Conservation (phyloP, 176 grass and related monocot genomes). For the Miscanthus lutarioriparius region DNA sequence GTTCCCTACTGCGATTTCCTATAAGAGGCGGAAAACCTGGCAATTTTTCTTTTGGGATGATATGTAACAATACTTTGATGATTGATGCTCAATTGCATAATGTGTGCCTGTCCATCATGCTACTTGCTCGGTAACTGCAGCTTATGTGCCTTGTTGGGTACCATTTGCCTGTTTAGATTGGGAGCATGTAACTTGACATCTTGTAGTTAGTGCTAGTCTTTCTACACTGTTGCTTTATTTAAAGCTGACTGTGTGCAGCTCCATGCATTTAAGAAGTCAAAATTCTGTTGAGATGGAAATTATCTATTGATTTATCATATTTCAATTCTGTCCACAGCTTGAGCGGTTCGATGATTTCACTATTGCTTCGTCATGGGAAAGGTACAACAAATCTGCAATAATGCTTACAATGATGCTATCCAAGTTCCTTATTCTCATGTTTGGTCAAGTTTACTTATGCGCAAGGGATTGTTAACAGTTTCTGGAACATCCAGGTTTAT, state of each 20-base stretch:
- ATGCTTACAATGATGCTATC: neutral
- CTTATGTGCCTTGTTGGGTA: neutral
- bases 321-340: constrained; percentile 46
- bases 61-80: neutral
- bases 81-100: neutral
- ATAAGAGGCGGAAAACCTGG: neutral
- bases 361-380: constrained; percentile 96
- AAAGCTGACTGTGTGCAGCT: neutral
- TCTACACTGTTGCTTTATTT: neutral
- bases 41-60: neutral
- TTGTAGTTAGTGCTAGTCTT: neutral
- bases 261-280: neutral
- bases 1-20: neutral
- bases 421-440: neutral
- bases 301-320: neutral
- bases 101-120: neutral
- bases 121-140: neutral
- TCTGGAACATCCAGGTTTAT: constrained; percentile 74
- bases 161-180: neutral
- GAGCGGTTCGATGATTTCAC: constrained; percentile 94
- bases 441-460: neutral
- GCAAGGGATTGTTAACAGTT: neutral
- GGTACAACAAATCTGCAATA: constrained; percentile 43
- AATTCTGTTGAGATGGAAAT: neutral
- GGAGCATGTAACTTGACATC: neutral